Evolutionary conservation across 495 filamentous ascomycete genomes (phyloP).

Genomic region (Baudoinia panamericana): DNA sequence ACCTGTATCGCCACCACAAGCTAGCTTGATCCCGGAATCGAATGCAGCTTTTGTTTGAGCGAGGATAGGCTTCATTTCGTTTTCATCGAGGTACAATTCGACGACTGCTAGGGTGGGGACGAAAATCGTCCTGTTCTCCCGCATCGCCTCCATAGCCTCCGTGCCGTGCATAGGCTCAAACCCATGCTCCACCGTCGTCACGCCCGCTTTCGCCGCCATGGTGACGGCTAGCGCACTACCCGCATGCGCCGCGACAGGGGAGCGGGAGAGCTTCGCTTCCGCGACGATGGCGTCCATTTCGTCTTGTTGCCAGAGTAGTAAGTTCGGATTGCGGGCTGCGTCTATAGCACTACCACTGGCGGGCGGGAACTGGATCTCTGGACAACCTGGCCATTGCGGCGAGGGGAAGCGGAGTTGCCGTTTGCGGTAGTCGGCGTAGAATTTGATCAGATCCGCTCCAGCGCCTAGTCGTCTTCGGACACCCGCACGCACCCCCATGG

Average conservation of each 20-base stretch:
- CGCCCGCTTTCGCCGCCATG: constrained; percentile 38
- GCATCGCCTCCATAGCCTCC: constrained; percentile 29
- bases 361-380: constrained; percentile 16
- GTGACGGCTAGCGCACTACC: constrained; percentile 31
- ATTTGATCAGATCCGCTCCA: constrained; percentile 41
- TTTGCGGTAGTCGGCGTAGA: constrained; percentile 41
- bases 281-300: constrained; percentile 41
- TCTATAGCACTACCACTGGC: constrained; percentile 6
- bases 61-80: constrained; percentile 14
- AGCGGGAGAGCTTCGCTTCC: constrained; percentile 31
- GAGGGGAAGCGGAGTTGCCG: constrained; percentile 35
- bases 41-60: constrained; percentile 27
- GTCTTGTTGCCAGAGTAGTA: constrained; percentile 33
- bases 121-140: constrained; percentile 32
- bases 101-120: constrained; percentile 38
- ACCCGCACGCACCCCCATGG: constrained; percentile 32
- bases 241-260: constrained; percentile 37
- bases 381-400: constrained; percentile 14
- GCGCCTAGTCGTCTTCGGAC: constrained; percentile 37
- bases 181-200: constrained; percentile 40
- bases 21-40: constrained; percentile 35
- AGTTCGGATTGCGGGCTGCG: constrained; percentile 32
- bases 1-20: constrained; percentile 39
- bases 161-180: constrained; percentile 29
- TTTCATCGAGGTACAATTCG: constrained; percentile 22